Conservation (phyloP, 2,329 filamentous ascomycete genomes). For the Lachnellula cervina region DNA sequence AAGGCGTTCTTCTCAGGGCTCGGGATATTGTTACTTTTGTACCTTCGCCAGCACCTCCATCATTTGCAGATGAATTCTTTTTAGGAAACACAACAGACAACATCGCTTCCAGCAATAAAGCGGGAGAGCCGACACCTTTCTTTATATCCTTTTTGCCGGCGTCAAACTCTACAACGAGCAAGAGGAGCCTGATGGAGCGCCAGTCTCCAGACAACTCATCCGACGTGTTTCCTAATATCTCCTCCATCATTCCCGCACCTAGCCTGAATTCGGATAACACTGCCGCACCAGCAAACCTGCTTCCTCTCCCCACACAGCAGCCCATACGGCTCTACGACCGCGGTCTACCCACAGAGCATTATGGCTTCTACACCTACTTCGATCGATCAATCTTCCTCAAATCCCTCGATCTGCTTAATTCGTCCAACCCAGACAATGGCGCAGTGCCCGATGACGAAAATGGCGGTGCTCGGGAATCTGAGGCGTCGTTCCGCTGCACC, state of each 20-base stretch:
- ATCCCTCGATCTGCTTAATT: constrained; percentile 46
- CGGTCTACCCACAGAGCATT: constrained; percentile 75
- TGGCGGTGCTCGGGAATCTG: constrained; percentile 49
- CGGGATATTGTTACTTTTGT: constrained; percentile 36
- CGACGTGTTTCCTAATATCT: constrained; percentile 37
- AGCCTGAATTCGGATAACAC: constrained; percentile 62
- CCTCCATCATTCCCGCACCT: constrained; percentile 58
- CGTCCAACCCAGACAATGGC: constrained; percentile 35
- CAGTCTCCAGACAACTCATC: constrained; percentile 12
- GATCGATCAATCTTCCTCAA: constrained; percentile 80
- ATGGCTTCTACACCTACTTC: constrained; percentile 91
- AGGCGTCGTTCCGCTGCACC: constrained; percentile 52
- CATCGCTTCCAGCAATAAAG: constrained; percentile 60
- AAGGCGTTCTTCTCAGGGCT: constrained; percentile 24
- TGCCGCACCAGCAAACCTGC: constrained; percentile 64
- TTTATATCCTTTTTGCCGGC: constrained; percentile 69
- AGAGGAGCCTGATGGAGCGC: constrained; percentile 14
- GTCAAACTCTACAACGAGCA: constrained; percentile 31
- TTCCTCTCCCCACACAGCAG: constrained; percentile 67
- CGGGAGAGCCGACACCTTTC: constrained; percentile 83
- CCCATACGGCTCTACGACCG: constrained; percentile 83
- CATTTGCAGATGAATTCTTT: constrained; percentile 64
- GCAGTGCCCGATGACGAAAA: constrained; percentile 45
- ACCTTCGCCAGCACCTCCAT: constrained; percentile 43
- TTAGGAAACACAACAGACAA: constrained; percentile 81